Evolutionary conservation across 148 eudicot genomes (phyloP).

Genomic region (Selenicereus undatus): DNA sequence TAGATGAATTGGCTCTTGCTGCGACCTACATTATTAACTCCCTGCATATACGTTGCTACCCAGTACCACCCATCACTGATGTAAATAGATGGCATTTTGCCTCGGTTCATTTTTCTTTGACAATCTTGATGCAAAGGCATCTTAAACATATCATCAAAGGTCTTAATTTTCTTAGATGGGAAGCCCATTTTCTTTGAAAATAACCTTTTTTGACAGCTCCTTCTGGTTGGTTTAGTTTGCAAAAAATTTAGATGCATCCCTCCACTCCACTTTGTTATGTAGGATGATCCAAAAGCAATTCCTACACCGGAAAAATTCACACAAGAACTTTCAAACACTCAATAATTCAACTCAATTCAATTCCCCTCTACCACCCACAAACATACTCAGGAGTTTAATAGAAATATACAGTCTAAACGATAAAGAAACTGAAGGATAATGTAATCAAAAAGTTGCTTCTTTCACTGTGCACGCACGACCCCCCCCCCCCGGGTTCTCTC

Average conservation of each 20-base stretch:
- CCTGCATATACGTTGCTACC: neutral
- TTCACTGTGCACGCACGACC: too few species aligned
- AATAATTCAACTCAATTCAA: too few species aligned
- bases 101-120: neutral
- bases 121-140: neutral
- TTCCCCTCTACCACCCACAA: too few species aligned
- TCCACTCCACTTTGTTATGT: neutral
- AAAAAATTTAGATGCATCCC: neutral
- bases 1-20: neutral
- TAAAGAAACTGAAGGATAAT: too few species aligned
- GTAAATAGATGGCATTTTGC: neutral
- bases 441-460: too few species aligned
- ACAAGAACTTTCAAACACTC: too few species aligned
- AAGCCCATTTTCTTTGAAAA: neutral
- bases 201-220: neutral
- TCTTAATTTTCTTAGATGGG: neutral
- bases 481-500: too few species aligned
- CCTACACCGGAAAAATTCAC: too few species aligned
- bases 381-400: too few species aligned
- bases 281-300: too few species aligned
- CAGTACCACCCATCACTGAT: neutral
- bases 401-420: too few species aligned
- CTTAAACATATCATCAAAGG: neutral
- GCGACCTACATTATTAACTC: neutral
- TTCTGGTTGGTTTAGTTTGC: neutral